A percentile compares a stretch with the other conserved stretches of the same genome.
Evolutionary conservation across 176 grass and related monocot genomes (phyloP).

Genomic region (Ensete glaucum): DNA sequence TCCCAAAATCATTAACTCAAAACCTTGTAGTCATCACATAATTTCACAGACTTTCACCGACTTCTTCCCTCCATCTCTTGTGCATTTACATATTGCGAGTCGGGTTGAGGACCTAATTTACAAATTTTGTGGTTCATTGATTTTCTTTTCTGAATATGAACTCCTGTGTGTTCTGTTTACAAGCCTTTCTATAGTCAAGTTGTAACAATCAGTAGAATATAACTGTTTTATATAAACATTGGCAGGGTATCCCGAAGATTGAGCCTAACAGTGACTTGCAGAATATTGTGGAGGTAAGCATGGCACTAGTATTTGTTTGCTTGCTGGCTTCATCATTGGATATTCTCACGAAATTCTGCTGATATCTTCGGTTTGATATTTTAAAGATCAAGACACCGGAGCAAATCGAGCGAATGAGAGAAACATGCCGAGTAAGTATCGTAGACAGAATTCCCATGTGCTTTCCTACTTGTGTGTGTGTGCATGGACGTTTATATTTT

Average conservation of each 20-base stretch:
- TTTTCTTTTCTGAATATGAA: too few relatives aligned
- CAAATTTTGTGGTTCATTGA: too few relatives aligned
- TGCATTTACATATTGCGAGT: too few relatives aligned
- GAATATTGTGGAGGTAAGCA: constrained; percentile 84
- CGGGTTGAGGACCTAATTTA: too few relatives aligned
- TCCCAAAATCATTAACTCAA: too few relatives aligned
- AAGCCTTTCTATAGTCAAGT: too few relatives aligned
- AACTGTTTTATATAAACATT: constrained; percentile 10
- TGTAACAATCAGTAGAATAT: not conserved
- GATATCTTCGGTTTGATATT: constrained; percentile 12
- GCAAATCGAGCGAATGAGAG: constrained; percentile 93
- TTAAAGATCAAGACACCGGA: constrained; percentile 87
- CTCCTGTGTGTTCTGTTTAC: too few relatives aligned
- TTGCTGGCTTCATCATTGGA: constrained; percentile 8
- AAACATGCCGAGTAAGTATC: constrained; percentile 84
- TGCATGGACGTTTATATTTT: too few relatives aligned
- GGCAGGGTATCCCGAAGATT: constrained; percentile 84
- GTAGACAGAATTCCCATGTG: constrained; percentile 2
- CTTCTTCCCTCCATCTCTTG: too few relatives aligned
- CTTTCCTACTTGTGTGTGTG: constrained; percentile 11
- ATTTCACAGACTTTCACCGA: too few relatives aligned
- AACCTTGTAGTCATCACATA: too few relatives aligned
- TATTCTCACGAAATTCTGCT: constrained; percentile 17
- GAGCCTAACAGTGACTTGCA: constrained; percentile 91
- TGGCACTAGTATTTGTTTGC: not conserved